Evolutionary conservation across 176 grass and related monocot species (phyloP).

Genomic region (Oryza officinalis): DNA sequence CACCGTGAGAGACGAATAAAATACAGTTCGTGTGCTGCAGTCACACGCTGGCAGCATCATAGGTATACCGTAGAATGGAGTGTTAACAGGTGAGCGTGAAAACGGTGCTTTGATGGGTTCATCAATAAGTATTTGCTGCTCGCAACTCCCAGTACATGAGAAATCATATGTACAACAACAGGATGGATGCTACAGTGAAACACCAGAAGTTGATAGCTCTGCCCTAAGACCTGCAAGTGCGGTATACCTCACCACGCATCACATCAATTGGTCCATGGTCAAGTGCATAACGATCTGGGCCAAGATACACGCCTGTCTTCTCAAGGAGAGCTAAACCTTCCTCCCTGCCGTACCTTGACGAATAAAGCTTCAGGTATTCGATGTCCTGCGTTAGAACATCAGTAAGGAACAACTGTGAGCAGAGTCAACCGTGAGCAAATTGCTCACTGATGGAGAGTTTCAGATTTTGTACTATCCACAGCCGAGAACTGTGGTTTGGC

Average conservation of each 20-base stretch:
- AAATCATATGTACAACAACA: conserved; percentile 30
- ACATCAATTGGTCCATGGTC: conserved; percentile 81
- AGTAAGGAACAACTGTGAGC: conserved; percentile 9
- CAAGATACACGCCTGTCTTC: conserved; percentile 76
- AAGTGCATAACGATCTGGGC: conserved; percentile 72
- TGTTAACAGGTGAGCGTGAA: neutral
- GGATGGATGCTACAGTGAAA: neutral
- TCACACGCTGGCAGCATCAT: neutral
- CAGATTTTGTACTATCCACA: neutral
- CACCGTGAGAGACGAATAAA: neutral
- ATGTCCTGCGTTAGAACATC: conserved; percentile 58
- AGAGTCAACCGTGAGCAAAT: neutral
- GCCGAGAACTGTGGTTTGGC: neutral
- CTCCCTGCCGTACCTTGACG: conserved; percentile 72
- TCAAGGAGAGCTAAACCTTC: conserved; percentile 66
- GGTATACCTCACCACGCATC: conserved; percentile 88
- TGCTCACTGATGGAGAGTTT: neutral
- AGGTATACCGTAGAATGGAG: neutral
- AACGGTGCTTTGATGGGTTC: neutral
- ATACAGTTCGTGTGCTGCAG: conserved; percentile 7
- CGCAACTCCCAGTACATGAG: neutral
- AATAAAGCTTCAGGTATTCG: conserved; percentile 92
- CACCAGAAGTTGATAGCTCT: neutral
- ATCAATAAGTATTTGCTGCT: neutral
- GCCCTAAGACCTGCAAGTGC: conserved; percentile 64